A percentile compares a stretch with the other conserved stretches of the same genome.
These are phyloP conservation scores for Cymbidium sinense DNA, from an alignment of 106 monocot species.

Conservation along the genomic window DNA sequence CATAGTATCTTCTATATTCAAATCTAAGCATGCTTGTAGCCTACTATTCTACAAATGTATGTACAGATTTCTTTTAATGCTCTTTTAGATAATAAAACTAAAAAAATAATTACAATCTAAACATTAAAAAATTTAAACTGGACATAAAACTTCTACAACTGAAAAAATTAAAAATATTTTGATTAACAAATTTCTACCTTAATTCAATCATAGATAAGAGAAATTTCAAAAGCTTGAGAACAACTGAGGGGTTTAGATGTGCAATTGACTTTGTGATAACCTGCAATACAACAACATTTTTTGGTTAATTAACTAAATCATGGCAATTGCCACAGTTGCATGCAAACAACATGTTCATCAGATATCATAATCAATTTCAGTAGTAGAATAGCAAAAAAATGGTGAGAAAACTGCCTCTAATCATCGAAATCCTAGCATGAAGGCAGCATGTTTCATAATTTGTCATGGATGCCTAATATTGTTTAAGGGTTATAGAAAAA, in stretches of 20 bases:
- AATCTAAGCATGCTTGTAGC: background rate
- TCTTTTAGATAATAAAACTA: background rate
- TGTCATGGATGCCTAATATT: background rate
- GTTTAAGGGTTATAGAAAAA: background rate
- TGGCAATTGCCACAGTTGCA: background rate
- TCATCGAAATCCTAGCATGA: background rate
- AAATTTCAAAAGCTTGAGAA: slow-evolving; percentile 72
- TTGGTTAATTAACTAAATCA: background rate
- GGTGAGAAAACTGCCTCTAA: background rate
- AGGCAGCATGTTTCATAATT: background rate
- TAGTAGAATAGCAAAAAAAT: background rate
- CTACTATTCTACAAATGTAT: background rate
- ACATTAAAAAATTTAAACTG: background rate
- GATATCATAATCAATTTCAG: background rate
- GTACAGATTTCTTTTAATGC: background rate
- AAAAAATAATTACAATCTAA: background rate
- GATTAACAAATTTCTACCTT: slow-evolving; percentile 43
- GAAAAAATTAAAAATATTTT: background rate
- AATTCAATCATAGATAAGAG: slow-evolving; percentile 60
- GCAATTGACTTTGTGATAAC: slow-evolving; percentile 77
- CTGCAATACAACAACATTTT: slow-evolving; percentile 31
- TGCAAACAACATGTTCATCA: background rate
- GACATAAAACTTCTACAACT: background rate
- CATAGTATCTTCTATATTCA: background rate
- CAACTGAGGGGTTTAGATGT: slow-evolving; percentile 75